Evolutionary conservation across 176 grass and related monocot species (phyloP), one percentile per base, ranked within the genome.

Genomic region (Panicum miliaceum): DNA sequence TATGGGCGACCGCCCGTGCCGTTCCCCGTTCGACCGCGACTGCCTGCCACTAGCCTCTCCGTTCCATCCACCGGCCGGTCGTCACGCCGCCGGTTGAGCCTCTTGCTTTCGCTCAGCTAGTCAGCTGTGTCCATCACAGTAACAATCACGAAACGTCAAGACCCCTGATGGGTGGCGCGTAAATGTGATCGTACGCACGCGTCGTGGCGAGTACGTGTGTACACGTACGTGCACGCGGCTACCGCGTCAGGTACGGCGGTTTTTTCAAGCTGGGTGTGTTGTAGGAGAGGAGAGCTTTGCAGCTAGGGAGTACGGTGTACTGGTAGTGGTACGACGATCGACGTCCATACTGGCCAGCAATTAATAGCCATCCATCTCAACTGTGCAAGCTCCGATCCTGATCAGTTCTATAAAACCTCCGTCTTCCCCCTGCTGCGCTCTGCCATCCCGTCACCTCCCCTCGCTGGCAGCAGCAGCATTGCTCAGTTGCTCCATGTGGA

Each of bases 401-500:
- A 68, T 32, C 81, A 48, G 43, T 77, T 83, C 85, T 88, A 84
- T 87, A 88, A 92, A 86, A 73, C 80, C 68, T 60, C 13, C 23
- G 38, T 74, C 88, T 34, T 68, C 68, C 60, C 60, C 64, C 29
- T 77, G 56, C 26, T 66, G 46, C 69, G 18, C 37, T 57, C 77
- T 86, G 72, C 72, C 78, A 78, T 56, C 78, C 67, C 76, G 38
- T 29, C 68, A 71, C 41, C 68, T 51, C 61, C 58, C n/a, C 8
- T 46, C 7, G 53, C n/a, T n/a, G n/a, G n/a, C 52, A 42, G 3
- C 51, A 53, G 1, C 51, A 52, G 50, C 61, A 51, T 85, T 72
- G 82, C 81, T 85, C 64, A 68, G n/a, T n/a, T n/a, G n/a, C 90
- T 81, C 79, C 90, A 86, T 92, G 82, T 92, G 88, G 82, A 59